phyloP scores from a whole-genome alignment of 2,329 filamentous ascomycete species.

The Chrysoporthe cubensis region DNA sequence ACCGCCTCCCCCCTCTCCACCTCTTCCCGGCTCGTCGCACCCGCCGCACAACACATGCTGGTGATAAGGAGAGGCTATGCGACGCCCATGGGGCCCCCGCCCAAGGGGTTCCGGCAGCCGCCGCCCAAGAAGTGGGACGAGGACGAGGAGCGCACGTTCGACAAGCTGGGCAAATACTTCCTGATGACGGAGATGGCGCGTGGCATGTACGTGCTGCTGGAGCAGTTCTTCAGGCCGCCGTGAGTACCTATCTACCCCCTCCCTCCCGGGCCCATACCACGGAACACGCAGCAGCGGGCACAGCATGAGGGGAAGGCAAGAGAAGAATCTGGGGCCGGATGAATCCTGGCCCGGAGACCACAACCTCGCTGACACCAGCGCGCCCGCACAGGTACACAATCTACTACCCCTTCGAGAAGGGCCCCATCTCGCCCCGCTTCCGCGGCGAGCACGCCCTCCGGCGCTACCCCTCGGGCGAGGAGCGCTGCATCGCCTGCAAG shows the following conservation, averaged over 20 bases:
- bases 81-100: slow-evolving; percentile 77
- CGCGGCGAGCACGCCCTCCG: slow-evolving; percentile 96
- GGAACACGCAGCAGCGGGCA: too few relatives aligned
- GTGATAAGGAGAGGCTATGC: slow-evolving; percentile 49
- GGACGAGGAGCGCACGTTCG: slow-evolving; percentile 74
- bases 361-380: neutral
- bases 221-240: slow-evolving; percentile 98
- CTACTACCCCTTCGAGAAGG: slow-evolving; percentile 98
- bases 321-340: neutral
- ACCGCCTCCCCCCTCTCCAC: slow-evolving; percentile 7
- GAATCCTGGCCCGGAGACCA: neutral
- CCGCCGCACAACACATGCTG: slow-evolving; percentile 7
- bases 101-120: slow-evolving; percentile 78
- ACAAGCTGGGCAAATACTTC: slow-evolving; percentile 91
- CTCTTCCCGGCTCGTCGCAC: slow-evolving; percentile 17
- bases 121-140: slow-evolving; percentile 79
- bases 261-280: too few relatives aligned
- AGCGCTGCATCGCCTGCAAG: slow-evolving; percentile 99
- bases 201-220: slow-evolving; percentile 96
- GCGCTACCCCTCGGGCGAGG: slow-evolving; percentile 95
- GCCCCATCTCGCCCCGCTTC: slow-evolving; percentile 96
- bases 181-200: slow-evolving; percentile 93
- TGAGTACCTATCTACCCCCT: slow-evolving; percentile 58
- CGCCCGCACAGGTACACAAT: slow-evolving; percentile 79
- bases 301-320: neutral